Conservation (phyloP, 805 yeast genomes). For the Candida nonsorbophila region DNA sequence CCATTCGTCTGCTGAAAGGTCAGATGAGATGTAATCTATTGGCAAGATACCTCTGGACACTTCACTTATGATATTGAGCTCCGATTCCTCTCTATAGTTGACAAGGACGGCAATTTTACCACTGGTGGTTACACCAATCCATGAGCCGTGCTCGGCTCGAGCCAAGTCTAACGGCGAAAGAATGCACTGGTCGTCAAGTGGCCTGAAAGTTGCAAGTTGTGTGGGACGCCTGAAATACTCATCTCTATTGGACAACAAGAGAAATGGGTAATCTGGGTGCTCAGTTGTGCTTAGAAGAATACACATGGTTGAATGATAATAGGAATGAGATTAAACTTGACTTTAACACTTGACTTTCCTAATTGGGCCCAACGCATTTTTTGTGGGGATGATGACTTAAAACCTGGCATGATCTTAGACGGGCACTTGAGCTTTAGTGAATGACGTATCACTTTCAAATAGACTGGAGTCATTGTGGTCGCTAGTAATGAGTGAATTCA, state of each 20-base stretch:
- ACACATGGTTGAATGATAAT: constrained; percentile 57
- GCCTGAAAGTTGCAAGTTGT: constrained; percentile 39
- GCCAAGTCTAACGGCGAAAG: constrained; percentile 74
- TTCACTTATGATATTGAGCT: constrained; percentile 19
- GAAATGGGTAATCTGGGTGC: constrained; percentile 71
- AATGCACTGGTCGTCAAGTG: constrained; percentile 30
- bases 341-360: no score
- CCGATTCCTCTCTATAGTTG: constrained; percentile 55
- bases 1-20: constrained; percentile 41
- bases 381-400: not conserved
- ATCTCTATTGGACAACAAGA: constrained; percentile 80
- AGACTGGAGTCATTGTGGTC: not conserved
- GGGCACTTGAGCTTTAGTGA: no score
- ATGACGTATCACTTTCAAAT: no score
- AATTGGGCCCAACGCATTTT: not conserved
- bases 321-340: no score
- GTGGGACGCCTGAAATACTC: constrained; percentile 79
- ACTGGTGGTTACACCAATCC: constrained; percentile 69
- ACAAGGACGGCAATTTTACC: constrained; percentile 71
- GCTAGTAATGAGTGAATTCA: not conserved
- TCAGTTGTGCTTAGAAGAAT: constrained; percentile 61
- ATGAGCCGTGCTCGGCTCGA: constrained; percentile 75
- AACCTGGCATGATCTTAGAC: no score
- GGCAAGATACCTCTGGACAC: constrained; percentile 54
- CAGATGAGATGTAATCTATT: constrained; percentile 35